These are phyloP conservation scores for Epichloe uncinata DNA, from an alignment of 2,329 filamentous ascomycete species.

Conservation along the genomic window DNA sequence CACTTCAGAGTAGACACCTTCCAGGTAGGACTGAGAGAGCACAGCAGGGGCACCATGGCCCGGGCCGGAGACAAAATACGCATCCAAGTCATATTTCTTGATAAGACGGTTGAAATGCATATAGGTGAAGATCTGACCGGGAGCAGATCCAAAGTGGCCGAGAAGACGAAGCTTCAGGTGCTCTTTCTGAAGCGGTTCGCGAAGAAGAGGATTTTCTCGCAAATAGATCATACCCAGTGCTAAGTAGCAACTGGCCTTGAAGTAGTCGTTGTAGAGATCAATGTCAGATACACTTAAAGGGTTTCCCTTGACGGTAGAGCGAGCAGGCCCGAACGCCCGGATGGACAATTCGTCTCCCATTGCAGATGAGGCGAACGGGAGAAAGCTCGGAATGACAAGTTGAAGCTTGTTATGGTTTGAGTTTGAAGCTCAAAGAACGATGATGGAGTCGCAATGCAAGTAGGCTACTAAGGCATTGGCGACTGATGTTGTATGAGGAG, in stretches of 20 bases:
- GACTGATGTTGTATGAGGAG: no score
- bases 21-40: constrained; percentile 63
- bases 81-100: constrained; percentile 64
- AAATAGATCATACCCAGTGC: constrained; percentile 73
- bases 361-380: constrained; percentile 3
- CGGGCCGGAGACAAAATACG: constrained; percentile 61
- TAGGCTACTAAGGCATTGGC: no score
- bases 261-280: constrained; percentile 56
- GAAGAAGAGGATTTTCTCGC: constrained; percentile 57
- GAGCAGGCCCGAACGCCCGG: constrained; percentile 49
- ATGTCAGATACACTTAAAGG: constrained; percentile 55
- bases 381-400: background rate
- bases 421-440: background rate
- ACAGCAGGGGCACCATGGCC: constrained; percentile 68
- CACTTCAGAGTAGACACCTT: constrained; percentile 65
- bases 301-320: constrained; percentile 47
- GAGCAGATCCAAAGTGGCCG: constrained; percentile 67
- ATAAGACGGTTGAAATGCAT: constrained; percentile 75
- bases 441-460: background rate
- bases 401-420: background rate
- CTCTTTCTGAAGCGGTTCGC: constrained; percentile 52
- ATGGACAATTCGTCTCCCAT: constrained; percentile 40
- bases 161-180: constrained; percentile 63
- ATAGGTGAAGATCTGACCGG: constrained; percentile 70
- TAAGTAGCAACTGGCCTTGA: constrained; percentile 61